Percentiles rank a stretch among this genome's conserved stretches.
These are phyloP conservation scores for Trichosanthes cucumerina DNA, from an alignment of 306 rosid species.

Conservation along the genomic window DNA sequence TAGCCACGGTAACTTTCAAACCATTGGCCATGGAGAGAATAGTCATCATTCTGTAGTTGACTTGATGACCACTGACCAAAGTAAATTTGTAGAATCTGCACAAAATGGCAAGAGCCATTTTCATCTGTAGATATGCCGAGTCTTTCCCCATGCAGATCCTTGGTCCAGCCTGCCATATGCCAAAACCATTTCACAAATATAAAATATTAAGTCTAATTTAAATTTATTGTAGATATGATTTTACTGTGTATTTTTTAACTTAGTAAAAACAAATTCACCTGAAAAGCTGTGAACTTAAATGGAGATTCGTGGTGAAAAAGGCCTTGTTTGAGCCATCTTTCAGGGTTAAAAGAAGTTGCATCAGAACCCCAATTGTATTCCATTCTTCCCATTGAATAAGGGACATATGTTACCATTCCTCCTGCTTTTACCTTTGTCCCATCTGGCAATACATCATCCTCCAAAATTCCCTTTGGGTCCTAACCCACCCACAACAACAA, in stretches of 20 bases:
- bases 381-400: slow-evolving; percentile 97
- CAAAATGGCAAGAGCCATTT: slow-evolving; percentile 71
- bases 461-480: slow-evolving; percentile 84
- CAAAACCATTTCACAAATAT: no score
- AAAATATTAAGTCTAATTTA: no score
- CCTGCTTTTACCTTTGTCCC: slow-evolving; percentile 89
- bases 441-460: slow-evolving; percentile 85
- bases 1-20: slow-evolving; percentile 51
- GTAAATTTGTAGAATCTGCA: slow-evolving; percentile 77
- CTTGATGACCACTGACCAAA: slow-evolving; percentile 54
- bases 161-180: slow-evolving; percentile 64
- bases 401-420: slow-evolving; percentile 94
- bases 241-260: neutral
- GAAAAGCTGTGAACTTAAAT: slow-evolving; percentile 91
- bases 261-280: slow-evolving; percentile 25
- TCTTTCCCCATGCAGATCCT: slow-evolving; percentile 91
- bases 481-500: neutral
- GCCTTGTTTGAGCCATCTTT: slow-evolving; percentile 78
- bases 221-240: no score
- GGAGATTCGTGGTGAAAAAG: slow-evolving; percentile 58
- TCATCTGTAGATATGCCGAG: slow-evolving; percentile 94
- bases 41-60: slow-evolving; percentile 85
- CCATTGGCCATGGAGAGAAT: slow-evolving; percentile 86
- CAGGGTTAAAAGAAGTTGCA: slow-evolving; percentile 73
- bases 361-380: slow-evolving; percentile 83